Percentiles rank a stretch among this genome's conserved stretches.
phyloP scores from a whole-genome alignment of 352 stramenopile genomes.

The Blastocystis sp. region DNA sequence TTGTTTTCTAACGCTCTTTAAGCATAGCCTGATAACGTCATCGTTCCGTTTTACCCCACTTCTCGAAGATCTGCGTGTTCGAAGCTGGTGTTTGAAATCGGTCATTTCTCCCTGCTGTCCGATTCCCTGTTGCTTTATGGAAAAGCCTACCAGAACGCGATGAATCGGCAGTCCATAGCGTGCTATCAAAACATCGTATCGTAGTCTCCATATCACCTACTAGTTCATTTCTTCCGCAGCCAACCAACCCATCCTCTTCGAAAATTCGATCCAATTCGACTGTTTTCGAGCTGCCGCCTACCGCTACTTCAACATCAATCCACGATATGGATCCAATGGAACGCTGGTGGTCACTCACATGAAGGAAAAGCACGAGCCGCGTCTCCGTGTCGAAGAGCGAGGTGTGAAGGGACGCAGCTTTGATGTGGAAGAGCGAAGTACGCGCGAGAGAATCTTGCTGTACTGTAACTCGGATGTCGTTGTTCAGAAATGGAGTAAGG shows the following conservation, averaged over 20 bases:
- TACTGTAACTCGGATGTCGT: conserved; percentile 37
- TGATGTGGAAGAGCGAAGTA: not conserved
- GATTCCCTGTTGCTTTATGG: not conserved
- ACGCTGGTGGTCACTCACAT: not conserved
- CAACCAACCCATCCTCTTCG: not conserved
- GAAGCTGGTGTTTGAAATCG: conserved; percentile 31
- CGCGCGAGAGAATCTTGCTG: not conserved
- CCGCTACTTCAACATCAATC: not conserved
- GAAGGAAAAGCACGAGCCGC: not conserved
- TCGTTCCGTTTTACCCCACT: conserved; percentile 21
- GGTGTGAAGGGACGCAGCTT: not conserved
- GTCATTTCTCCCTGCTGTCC: not conserved
- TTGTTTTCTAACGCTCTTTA: not conserved
- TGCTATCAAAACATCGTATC: conserved; percentile 42
- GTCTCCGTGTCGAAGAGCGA: not conserved
- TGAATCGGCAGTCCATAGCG: not conserved
- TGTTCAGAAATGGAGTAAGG: not conserved
- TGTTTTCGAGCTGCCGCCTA: conserved; percentile 38
- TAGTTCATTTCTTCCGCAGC: not conserved
- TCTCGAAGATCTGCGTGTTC: not conserved
- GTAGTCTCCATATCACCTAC: not conserved
- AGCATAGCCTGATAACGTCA: not conserved
- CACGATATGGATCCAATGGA: not conserved
- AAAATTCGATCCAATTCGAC: conserved; percentile 7
- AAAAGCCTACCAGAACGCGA: not conserved